Evolutionary conservation across 768 basidiomycete species (phyloP), one percentile per base, ranked within the genome.

Genomic region (Exidia glandulosa): DNA sequence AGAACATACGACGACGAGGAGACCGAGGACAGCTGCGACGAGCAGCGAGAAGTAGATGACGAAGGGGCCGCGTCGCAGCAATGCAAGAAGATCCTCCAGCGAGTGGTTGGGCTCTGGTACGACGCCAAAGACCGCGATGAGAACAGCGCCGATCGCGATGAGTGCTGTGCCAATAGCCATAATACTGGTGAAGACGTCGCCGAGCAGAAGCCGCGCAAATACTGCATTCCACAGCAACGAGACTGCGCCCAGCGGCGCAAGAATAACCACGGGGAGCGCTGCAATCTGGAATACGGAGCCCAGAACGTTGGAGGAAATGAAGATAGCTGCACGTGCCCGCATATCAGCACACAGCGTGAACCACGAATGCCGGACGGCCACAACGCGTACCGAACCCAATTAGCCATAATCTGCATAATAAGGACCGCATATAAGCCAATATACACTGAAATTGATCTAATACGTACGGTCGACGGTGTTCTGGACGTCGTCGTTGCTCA

Each of bases 191-290:
- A 94, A 92, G 25, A 83, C 78, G 68, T 96, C 92, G 12, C 89
- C 90, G 13, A 95, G 80, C 41, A 95, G 79, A 41, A 94, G 66
- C 32, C 84, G 80, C 16, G 93, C 92, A 68, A 95, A 94, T 66
- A 95, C 82, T 3, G 93, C 93, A 70, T 97, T 97, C 89, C 89
- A 95, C 31, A 97, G 81, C 31, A 97, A 81, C 2, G 89, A 92
- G 32, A 94, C 88, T 0, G 93, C 94, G 12, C 94, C 94, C 3
- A 97, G 79, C 0, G 94, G 94, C 0, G 93, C 94, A 57, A 97
- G 86, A 60, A 97, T 90, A 61, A 95, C 93, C 63, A 97, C 90
- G 2, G 94, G 93, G 13, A 97, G 82, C 2, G 92, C 89, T 9
- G 91, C 92, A 45, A 97, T 91, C 74, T 95, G 94, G 64, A 95